phyloP scores from a whole-genome alignment of 768 basidiomycete genomes.

The Phylloporus rhodoxanthus region DNA sequence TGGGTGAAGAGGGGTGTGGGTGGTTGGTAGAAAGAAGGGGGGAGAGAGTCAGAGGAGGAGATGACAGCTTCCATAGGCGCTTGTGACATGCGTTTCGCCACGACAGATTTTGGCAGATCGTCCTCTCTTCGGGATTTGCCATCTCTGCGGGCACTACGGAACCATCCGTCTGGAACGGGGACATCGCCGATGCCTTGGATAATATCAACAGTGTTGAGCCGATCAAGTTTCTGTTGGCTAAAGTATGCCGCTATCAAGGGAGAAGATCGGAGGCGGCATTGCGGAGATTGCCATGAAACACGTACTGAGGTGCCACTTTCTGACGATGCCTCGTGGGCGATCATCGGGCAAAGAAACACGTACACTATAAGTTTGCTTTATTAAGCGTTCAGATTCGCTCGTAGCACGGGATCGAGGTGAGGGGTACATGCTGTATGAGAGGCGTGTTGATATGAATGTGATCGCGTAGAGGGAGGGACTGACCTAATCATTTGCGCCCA shows the following conservation, averaged over 20 bases:
- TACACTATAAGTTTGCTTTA: constrained; percentile 53
- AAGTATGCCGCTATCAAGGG: constrained; percentile 68
- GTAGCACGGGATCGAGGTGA: constrained; percentile 37
- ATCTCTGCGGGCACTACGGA: constrained; percentile 68
- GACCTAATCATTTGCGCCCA: constrained; percentile 75
- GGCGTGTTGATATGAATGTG: constrained; percentile 9
- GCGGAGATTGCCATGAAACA: constrained; percentile 31
- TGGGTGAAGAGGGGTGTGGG: constrained; percentile 24
- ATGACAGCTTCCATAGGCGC: constrained; percentile 28
- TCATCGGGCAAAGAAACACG: constrained; percentile 42
- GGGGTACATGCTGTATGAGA: constrained; percentile 31
- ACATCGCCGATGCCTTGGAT: constrained; percentile 62
- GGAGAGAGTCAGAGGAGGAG: constrained; percentile 15
- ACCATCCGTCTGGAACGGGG: constrained; percentile 69
- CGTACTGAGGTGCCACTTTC: constrained; percentile 52
- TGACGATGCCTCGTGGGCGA: constrained; percentile 36
- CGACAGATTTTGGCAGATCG: constrained; percentile 46
- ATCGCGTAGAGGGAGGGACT: constrained; percentile 25
- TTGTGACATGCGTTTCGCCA: constrained; percentile 32
- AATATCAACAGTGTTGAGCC: constrained; percentile 64
- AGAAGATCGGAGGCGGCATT: constrained; percentile 8
- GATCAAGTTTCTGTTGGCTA: constrained; percentile 68
- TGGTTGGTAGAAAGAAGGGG: constrained; percentile 22
- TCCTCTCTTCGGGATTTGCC: constrained; percentile 41
- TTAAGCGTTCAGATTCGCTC: constrained; percentile 39